Base-by-base conservation (phyloP, 2,329 filamentous ascomycete species). In the Graphiopsis chlorocephala region DNA sequence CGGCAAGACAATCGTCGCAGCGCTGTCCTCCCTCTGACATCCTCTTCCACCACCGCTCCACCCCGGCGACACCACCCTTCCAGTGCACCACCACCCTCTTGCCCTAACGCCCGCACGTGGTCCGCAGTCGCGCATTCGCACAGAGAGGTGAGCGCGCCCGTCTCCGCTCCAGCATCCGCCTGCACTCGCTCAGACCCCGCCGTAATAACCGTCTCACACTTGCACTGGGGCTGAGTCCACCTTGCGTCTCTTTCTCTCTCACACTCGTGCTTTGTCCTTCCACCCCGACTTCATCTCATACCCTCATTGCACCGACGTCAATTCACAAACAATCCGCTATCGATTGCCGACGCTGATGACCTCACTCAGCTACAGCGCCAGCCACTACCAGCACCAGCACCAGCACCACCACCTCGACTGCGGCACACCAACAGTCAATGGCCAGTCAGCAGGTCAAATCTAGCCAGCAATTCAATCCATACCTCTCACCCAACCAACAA, bases 401-500 rank as follows among this genome's bases (percentile, higher is more conserved):
- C 38, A 48, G 6, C 29, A 42, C 8, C 60, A 38, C 26, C 31
- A 29, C 38, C 61, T 38, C 20, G 45, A 15, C 33, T 35, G 50
- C 35, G 17, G 12, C 29, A 57, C 28, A 26, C 31, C 33, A 56
- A 28, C 31, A 58, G 62, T 64, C 62, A 65, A 65, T 61, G 58
- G 58, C 63, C 47, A 63, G 50, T 26, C 47, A 35, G 50, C 58
- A 47, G 35, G 50, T 38, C 47, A 52, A 64, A 59, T 35, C 65
- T 42, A 68, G 59, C 59, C 68, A 69, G 65, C 66, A 69, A 48
- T 64, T 76, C 70, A 76, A 76, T 45, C 74, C 77, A 68, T 81
- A 81, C 66, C 79, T 83, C 59, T 79, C 80, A 56, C 72, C 76
- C 38, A 78, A 77, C 52, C 80, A 84, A 69, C 80, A 82, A 71